Conservation (phyloP, 1,284 basidiomycete species). For the Coniferiporia weirii region DNA sequence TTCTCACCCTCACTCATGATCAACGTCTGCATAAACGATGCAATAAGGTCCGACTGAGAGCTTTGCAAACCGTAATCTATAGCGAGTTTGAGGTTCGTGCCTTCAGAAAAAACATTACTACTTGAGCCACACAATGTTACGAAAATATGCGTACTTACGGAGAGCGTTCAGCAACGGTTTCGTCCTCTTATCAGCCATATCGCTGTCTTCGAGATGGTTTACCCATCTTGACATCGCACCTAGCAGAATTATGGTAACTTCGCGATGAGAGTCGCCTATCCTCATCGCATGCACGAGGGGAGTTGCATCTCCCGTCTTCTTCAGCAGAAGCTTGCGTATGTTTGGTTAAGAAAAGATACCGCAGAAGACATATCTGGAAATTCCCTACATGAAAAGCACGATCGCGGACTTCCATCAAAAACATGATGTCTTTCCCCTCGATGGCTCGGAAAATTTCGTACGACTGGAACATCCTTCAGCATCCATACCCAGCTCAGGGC, state of each 20-base stretch:
- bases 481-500: background rate
- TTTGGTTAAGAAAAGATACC: constrained; percentile 12
- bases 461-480: constrained; percentile 39
- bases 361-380: constrained; percentile 1
- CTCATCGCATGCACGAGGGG: constrained; percentile 79
- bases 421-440: constrained; percentile 67
- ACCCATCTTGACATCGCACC: constrained; percentile 80
- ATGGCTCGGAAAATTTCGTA: constrained; percentile 72
- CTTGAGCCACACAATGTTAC: background rate
- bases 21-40: constrained; percentile 77
- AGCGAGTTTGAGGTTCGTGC: constrained; percentile 74
- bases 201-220: constrained; percentile 69
- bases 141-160: constrained; percentile 39
- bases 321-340: constrained; percentile 53
- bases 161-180: constrained; percentile 66
- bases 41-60: constrained; percentile 72
- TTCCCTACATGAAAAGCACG: constrained; percentile 62
- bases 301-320: constrained; percentile 67
- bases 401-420: constrained; percentile 75
- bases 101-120: constrained; percentile 32
- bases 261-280: constrained; percentile 66
- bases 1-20: constrained; percentile 84
- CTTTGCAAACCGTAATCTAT: constrained; percentile 76
- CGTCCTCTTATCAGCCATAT: constrained; percentile 57
- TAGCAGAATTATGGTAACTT: constrained; percentile 69